Evolutionary conservation across 2,329 filamentous ascomycete species (phyloP), one percentile per base, ranked within the genome.

Genomic region (Fusarium verticillioides): DNA sequence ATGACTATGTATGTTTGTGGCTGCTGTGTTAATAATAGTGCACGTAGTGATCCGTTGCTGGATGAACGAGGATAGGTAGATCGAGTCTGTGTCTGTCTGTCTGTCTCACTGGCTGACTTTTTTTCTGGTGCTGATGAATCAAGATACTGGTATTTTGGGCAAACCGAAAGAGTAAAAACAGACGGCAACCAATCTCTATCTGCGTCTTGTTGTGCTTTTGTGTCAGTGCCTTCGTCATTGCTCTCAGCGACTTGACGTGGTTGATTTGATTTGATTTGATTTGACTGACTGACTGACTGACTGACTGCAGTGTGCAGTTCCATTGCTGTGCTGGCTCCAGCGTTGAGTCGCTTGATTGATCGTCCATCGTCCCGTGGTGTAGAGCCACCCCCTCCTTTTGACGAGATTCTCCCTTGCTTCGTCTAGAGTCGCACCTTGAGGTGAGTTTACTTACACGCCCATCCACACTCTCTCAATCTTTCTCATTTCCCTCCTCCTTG

Each of bases 281-380:
- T 47, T 34, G 30, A 30, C 30, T 30, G 32, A 34, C 32, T 34
- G 30, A 30, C 30, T 30, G 32, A 34, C 32, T 62, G 63, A 58
- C 30, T 36, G 56, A 65, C 63, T 65, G 63, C 60, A 65, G 64
- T 69, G 65, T 73, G 65, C 65, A 73, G 66, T 64, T 69, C 44
- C 59, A 69, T 69, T 73, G 70, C 70, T 73, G 66, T 60, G 70
- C 62, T 73, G 70, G 70, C 70, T 73, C 70, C 70, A 73, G 66
- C 70, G 61, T 73, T 60, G 70, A 72, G 69, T 71, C 70, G 70
- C 70, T 73, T 73, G 56, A 70, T 66, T 73, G 70, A 67, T 67
- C 64, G 64, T 63, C 70, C 66, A 66, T 67, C 64, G 64, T 63
- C 70, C 70, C 61, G 70, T 57, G 44, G 44, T 50, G 42, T 74